A percentile compares a stretch with the other conserved stretches of the same genome.
phyloP scores from a whole-genome alignment of 2,329 filamentous ascomycete species.

The Magnaporthiopsis poae region DNA sequence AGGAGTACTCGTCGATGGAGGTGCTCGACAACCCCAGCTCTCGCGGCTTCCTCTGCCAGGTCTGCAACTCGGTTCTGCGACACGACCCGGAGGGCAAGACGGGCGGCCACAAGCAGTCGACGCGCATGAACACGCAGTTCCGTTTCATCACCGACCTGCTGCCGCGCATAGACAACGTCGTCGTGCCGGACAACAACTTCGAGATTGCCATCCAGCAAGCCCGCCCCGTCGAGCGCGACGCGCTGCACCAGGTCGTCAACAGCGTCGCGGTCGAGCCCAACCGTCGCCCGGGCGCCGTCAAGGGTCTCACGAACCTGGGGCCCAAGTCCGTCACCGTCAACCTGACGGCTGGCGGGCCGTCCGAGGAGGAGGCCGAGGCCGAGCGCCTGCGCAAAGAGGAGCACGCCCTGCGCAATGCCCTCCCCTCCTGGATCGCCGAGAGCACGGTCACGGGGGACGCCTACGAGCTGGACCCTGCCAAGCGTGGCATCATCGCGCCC shows the following conservation, averaged over 20 bases:
- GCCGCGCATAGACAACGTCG: constrained; percentile 63
- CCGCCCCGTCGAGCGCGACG: constrained; percentile 56
- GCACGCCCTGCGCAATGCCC: constrained; percentile 56
- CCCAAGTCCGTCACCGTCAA: constrained; percentile 61
- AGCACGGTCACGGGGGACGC: constrained; percentile 58
- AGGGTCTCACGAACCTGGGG: constrained; percentile 55
- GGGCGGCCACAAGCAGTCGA: constrained; percentile 63
- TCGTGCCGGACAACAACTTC: constrained; percentile 66
- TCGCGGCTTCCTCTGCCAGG: constrained; percentile 71
- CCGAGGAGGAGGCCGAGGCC: constrained; percentile 56
- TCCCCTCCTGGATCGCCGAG: constrained; percentile 62
- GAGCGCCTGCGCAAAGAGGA: constrained; percentile 57
- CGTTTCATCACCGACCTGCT: constrained; percentile 68
- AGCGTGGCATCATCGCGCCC: constrained; percentile 20
- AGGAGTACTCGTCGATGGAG: constrained; percentile 83
- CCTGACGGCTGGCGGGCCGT: constrained; percentile 55
- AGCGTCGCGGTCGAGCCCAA: constrained; percentile 48
- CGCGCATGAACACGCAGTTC: constrained; percentile 67
- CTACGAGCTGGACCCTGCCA: constrained; percentile 33
- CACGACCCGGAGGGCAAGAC: constrained; percentile 58
- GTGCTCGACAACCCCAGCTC: constrained; percentile 67
- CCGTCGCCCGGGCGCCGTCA: constrained; percentile 56
- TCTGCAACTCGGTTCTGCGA: constrained; percentile 57
- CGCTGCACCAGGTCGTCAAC: constrained; percentile 53
- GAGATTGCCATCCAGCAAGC: constrained; percentile 56